phyloP scores from a whole-genome alignment of 2,329 filamentous ascomycete genomes.

The Ceratocystis alfenasii region DNA sequence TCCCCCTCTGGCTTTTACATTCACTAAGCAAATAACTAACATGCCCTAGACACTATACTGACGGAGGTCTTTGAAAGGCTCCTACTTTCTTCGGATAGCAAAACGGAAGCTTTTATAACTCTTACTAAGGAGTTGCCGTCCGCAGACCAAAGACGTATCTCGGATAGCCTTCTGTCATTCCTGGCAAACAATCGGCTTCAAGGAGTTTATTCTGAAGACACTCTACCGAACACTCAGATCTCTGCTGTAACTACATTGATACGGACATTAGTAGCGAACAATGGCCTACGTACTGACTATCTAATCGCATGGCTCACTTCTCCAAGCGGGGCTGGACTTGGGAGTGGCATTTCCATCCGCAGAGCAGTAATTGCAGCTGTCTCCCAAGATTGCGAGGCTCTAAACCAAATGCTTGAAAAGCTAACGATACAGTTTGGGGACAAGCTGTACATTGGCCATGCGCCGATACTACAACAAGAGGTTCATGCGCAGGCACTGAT shows the following conservation, averaged over 20 bases:
- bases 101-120: conserved; percentile 26
- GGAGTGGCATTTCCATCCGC: conserved; percentile 52
- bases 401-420: conserved; percentile 52
- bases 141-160: conserved; percentile 25
- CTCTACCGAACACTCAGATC: conserved; percentile 28
- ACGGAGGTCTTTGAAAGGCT: conserved; percentile 30
- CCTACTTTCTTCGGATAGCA: conserved; percentile 28
- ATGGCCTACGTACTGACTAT: conserved; percentile 39
- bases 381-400: conserved; percentile 38
- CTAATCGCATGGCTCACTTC: conserved; percentile 54
- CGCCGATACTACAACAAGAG: conserved; percentile 78
- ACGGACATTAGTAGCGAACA: conserved; percentile 36
- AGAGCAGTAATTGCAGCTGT: conserved; percentile 52
- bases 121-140: conserved; percentile 22
- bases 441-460: conserved; percentile 73
- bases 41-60: conserved; percentile 17
- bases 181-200: conserved; percentile 38
- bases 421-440: conserved; percentile 68
- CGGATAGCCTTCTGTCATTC: conserved; percentile 29
- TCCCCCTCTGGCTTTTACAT: neutral
- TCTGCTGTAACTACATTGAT: conserved; percentile 50
- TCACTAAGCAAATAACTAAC: conserved; percentile 8
- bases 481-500: conserved; percentile 70
- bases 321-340: conserved; percentile 52
- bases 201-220: conserved; percentile 28